phyloP scores from a whole-genome alignment of 2,329 filamentous ascomycete species.

The Coleophoma crateriformis region DNA sequence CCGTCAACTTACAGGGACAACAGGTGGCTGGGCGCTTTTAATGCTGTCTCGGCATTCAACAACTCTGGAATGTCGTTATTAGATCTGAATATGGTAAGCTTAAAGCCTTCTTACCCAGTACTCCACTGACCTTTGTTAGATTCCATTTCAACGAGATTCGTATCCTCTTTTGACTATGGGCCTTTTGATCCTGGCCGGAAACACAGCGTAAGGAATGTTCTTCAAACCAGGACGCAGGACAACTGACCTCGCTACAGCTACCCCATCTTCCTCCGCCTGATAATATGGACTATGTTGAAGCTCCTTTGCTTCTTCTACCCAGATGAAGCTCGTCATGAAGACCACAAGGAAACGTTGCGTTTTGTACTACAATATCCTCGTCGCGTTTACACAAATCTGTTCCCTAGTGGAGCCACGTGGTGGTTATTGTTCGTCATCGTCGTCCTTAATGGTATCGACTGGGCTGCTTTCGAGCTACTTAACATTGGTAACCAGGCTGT shows the following conservation, averaged over 20 bases:
- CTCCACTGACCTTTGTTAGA: conserved; percentile 15
- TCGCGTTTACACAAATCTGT: conserved; percentile 58
- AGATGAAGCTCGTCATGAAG: conserved; percentile 26
- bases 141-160: conserved; percentile 32
- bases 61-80: conserved; percentile 66
- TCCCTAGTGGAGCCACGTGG: conserved; percentile 59
- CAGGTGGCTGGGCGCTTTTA: conserved; percentile 60
- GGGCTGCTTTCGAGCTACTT: conserved; percentile 60
- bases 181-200: conserved; percentile 55
- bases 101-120: conserved; percentile 10
- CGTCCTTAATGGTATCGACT: conserved; percentile 56
- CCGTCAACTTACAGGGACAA: conserved; percentile 1
- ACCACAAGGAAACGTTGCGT: conserved; percentile 43
- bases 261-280: conserved; percentile 55
- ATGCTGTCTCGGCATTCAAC: conserved; percentile 63
- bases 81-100: conserved; percentile 54
- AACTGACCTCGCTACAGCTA: conserved; percentile 29
- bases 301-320: conserved; percentile 32
- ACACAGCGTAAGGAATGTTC: conserved; percentile 40
- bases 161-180: conserved; percentile 43
- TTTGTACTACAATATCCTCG: conserved; percentile 52
- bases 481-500: conserved; percentile 57
- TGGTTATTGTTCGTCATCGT: conserved; percentile 58
- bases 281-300: conserved; percentile 47
- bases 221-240: not conserved